Evolutionary conservation across 2,329 filamentous ascomycete genomes (phyloP), one percentile per base, ranked within the genome.

Genomic region (Ceratocystis papillata): DNA sequence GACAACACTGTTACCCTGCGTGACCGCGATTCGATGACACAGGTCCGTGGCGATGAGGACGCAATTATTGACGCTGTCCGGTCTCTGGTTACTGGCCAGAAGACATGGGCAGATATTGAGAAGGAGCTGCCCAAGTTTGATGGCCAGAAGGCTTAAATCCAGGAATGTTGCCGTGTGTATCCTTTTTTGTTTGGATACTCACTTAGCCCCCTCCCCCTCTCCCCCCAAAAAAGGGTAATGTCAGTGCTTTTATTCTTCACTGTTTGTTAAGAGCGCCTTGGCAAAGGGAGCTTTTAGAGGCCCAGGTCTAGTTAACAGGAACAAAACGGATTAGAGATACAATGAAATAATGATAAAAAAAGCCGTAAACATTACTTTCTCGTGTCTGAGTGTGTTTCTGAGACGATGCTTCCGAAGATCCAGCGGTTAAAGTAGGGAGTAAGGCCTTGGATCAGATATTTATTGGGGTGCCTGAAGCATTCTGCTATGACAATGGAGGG

Each of bases 111-210:
- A 69, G 87, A 96, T 73, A 80, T 96, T 46, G 81, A 87, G 75
- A 81, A 82, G 69, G 86, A 91, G 73, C 79, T 97, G 71, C 93
- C 93, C 33, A 85, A 86, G 69, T 97, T 96, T 75, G 87, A 92
- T 76, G 83, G 86, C 63, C 90, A 96, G 77, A 85, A 87, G 73
- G 67, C 64, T 64, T 68, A 64, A 64, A 33, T 55, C n/a, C 25
- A 17, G n/a, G 6, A 12, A 8, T 64, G 25, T 28, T 33, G 45
- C 33, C 41, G 30, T 64, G 55, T 59, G 4, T 10, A 28, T 62
- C 17, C 8, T 20, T 62, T 62, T 62, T 64, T 5, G 33, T 45
- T 44, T 64, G 5, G 28, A 25, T 64, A 20, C 33, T n/a, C 46
- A 4, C 6, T 8, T 22, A 8, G 3, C 37, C 37, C 37, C 33